phyloP scores from a whole-genome alignment of 2,329 filamentous ascomycete species.

The Didymella segeticola region DNA sequence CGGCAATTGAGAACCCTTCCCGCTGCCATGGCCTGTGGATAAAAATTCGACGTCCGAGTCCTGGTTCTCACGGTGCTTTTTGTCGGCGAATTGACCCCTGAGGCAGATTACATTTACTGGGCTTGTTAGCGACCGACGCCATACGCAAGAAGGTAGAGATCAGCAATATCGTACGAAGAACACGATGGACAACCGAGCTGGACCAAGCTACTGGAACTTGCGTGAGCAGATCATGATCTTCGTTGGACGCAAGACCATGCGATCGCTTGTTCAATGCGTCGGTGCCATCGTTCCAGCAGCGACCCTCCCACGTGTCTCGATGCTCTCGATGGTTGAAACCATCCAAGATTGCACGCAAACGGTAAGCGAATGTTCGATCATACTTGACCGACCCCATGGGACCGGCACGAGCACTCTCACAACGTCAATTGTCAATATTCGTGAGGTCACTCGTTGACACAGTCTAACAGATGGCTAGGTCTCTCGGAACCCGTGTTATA shows the following conservation, averaged over 20 bases:
- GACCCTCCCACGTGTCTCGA: neutral
- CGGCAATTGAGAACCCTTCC: no score
- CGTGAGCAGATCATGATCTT: constrained; percentile 9
- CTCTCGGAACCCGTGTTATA: no score
- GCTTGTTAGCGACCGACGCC: neutral
- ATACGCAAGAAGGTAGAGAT: constrained; percentile 7
- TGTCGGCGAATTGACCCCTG: neutral
- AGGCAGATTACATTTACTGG: neutral
- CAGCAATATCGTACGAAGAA: constrained; percentile 2
- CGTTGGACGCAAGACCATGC: neutral
- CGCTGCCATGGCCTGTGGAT: no score
- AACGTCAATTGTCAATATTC: neutral
- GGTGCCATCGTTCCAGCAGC: neutral
- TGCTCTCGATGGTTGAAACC: neutral
- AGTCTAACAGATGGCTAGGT: no score
- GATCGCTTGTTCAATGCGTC: neutral
- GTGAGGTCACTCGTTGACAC: no score
- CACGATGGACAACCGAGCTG: constrained; percentile 2
- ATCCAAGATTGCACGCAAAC: neutral
- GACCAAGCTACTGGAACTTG: constrained; percentile 7
- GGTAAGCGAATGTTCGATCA: neutral
- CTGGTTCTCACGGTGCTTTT: neutral
- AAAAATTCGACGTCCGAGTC: neutral
- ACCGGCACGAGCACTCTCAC: neutral
- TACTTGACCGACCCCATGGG: neutral